Base-by-base conservation (phyloP, 2,329 filamentous ascomycete species). In the Ascochyta viciae-villosae region DNA sequence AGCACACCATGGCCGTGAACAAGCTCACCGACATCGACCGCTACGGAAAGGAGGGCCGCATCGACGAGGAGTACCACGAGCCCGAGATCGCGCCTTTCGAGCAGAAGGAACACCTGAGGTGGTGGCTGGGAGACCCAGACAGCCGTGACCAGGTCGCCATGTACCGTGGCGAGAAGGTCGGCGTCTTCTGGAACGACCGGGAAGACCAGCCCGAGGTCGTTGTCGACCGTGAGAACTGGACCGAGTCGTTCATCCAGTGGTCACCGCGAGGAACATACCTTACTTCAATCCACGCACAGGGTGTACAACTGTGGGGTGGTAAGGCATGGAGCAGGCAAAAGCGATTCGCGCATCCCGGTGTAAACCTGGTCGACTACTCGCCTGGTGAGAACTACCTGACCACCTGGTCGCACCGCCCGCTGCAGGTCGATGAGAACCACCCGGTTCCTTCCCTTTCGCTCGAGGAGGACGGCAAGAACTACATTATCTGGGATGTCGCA, bases 401-500 rank as follows among this genome's bases (percentile, higher is more conserved):
- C 53, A 98, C 95, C 52, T 99, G 95, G 95, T 98, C 95, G 47
- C 92, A 94, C 78, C 87, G 92, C 46, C 92, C 95, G 23, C 96
- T 99, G 72, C 87, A 90, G 58, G 92, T 99, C 54, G 91, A 95
- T 57, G 95, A 98, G 67, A 90, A 90, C 63, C 90, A 96, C 76
- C 89, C 90, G 2, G 82, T 89, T n/a, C 83, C 97, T 46, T 88
- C 91, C 3, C 82, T 82, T 6, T 78, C 78, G 15, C 56, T 92
- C 58, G 95, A 98, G 71, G 95, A 99, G 72, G 94, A 99, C 69
- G 95, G 95, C 77, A 98, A 98, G 84, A 97, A 98, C 84, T 98
- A 98, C 78, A 90, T 99, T 72, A 93, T 99, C 72, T 99, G 95
- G 95, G 94, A 98, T 72, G 89, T 98, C 60, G 90, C 91, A 48